A percentile compares a stretch with the other conserved stretches of the same genome.
phyloP scores from a whole-genome alignment of 768 basidiomycete genomes.

The Mycena polygramma region DNA sequence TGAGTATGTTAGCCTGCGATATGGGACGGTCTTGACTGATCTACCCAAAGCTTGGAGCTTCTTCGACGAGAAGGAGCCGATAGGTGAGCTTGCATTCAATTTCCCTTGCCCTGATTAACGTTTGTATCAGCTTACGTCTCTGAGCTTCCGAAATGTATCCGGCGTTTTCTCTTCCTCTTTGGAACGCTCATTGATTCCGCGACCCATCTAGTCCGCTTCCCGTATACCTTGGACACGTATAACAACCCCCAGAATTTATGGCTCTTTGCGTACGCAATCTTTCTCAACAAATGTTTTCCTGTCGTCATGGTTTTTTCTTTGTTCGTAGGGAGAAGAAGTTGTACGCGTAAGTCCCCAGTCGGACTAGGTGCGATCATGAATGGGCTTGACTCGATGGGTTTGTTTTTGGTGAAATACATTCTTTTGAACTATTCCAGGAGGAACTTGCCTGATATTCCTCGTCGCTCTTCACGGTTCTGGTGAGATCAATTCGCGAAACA shows the following conservation, averaged over 20 bases:
- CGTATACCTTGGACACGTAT: constrained; percentile 73
- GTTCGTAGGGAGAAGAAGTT: not conserved
- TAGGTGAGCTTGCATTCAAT: constrained; percentile 46
- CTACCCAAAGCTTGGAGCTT: constrained; percentile 56
- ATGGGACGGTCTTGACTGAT: not conserved
- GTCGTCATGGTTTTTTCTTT: not conserved
- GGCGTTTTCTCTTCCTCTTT: not conserved
- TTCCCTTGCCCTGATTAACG: not conserved
- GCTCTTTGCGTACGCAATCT: constrained; percentile 53
- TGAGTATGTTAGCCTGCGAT: constrained; percentile 31
- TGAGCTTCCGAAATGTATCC: constrained; percentile 53
- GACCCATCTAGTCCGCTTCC: constrained; percentile 61
- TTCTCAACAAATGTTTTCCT: not conserved
- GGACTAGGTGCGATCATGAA: no score
- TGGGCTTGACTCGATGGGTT: not conserved
- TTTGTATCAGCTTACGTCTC: constrained; percentile 55
- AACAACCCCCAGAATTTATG: constrained; percentile 74
- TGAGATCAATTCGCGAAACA: no score
- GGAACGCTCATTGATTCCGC: not conserved
- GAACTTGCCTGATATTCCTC: no score
- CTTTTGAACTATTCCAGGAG: not conserved
- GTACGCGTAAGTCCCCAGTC: not conserved
- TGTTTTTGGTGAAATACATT: not conserved
- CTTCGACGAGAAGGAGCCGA: constrained; percentile 55
- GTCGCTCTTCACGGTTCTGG: no score